Conservation (phyloP, 345 rosid species). For the Camelina sativa region DNA sequence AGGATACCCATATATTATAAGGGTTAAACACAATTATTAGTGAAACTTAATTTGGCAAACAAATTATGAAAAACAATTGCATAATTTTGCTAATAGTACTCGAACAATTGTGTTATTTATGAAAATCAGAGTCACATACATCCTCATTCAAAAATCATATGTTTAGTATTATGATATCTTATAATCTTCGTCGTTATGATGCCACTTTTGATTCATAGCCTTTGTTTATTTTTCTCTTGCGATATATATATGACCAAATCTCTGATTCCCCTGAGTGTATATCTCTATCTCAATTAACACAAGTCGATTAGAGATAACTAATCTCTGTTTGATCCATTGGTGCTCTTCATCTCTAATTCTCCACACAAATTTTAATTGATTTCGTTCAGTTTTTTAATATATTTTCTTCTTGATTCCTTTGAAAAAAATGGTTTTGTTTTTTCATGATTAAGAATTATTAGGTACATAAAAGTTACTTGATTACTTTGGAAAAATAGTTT, state of each 20-base stretch:
- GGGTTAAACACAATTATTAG: not conserved
- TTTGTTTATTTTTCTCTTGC: not conserved
- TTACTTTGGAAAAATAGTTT: not conserved
- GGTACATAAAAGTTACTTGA: not conserved
- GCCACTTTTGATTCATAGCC: conserved; percentile 9
- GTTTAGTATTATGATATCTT: not conserved
- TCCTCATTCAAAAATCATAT: not conserved
- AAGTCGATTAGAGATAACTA: not conserved
- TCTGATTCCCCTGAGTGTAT: too few relatives aligned
- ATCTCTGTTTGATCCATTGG: not conserved
- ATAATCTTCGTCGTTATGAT: not conserved
- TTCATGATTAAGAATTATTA: conserved; percentile 7
- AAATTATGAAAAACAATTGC: not conserved
- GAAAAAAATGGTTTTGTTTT: not conserved
- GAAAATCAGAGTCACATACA: not conserved
- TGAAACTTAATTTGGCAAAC: not conserved
- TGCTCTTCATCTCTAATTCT: not conserved
- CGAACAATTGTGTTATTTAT: not conserved
- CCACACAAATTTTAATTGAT: not conserved
- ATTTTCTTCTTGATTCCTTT: not conserved
- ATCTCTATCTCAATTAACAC: too few relatives aligned
- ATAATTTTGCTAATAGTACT: not conserved
- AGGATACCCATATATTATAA: not conserved
- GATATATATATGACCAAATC: too few relatives aligned
- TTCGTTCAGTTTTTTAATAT: not conserved